Evolutionary conservation across 1,284 basidiomycete species (phyloP), one percentile per base, ranked within the genome.

Genomic region (Sphagnurus paluster): DNA sequence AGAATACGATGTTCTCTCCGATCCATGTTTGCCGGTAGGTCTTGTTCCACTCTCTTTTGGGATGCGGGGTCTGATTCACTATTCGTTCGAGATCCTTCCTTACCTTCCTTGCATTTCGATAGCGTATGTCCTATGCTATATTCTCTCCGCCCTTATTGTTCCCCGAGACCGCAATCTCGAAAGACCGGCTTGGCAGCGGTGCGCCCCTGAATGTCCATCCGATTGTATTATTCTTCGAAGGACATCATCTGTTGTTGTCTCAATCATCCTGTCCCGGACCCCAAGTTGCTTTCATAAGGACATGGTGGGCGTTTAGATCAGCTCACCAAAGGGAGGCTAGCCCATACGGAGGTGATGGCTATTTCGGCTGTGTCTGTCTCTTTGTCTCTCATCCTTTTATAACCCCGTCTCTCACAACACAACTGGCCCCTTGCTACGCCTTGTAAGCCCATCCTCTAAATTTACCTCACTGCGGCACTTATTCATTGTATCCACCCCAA

Each of bases 131-230:
- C 13, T 14, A 33, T 7, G 30, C 17, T 10, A 41, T 38, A n/a
- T 33, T 19, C 42, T 24, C 25, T 46, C 28, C 30, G 38, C 30
- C 32, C 30, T 45, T 53, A 51, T 56, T 56, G 54, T 56, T 51
- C 47, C 47, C 21, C 43, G 29, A 49, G 28, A 39, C 42, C 36
- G 25, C 25, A 21, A 39, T 19, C 42, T 33, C 28, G n/a, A n/a
- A n/a, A n/a, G 7, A n/a, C 4, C 11, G 13, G 13, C 29, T 32
- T 32, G 29, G n/a, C n/a, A n/a, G 30, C 30, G 29, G 11, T 16
- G 6, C 21, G 21, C 13, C 50, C 46, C 46, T 48, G 50, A 48
- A 25, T 25, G 35, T 29, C 20, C 10, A 28, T 36, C 24, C 35
- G 23, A 39, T 48, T 46, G 44, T 48, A 32, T 52, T 45, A 42